Percentiles rank a stretch among this genome's conserved stretches.
These are phyloP conservation scores for Sphagnum contortum DNA, from an alignment of 225 moss, liverwort and hornwort species.

Conservation along the genomic window DNA sequence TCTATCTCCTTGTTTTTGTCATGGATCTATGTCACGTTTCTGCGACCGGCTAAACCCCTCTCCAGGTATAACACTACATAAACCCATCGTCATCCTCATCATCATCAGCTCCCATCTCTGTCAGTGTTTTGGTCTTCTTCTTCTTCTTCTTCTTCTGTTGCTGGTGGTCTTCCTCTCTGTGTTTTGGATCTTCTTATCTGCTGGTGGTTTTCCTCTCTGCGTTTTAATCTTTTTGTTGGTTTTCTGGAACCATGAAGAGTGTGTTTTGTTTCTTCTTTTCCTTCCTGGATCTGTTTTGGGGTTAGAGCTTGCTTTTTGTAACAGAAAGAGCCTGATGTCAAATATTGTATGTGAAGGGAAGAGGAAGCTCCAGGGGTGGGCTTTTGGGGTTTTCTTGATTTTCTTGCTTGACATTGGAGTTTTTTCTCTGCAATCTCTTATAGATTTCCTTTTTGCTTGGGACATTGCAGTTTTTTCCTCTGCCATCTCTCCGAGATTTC, in stretches of 20 bases:
- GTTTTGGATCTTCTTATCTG: too few species aligned
- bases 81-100: neutral
- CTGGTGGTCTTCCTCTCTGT: too few species aligned
- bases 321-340: too few species aligned
- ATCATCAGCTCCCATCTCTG: neutral
- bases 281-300: neutral
- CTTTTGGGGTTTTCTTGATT: neutral
- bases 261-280: too few species aligned
- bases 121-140: neutral
- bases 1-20: conserved; percentile 23
- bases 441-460: neutral
- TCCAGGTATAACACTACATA: conserved; percentile 11
- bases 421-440: neutral
- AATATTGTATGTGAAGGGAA: too few species aligned
- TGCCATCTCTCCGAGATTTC: neutral
- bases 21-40: conserved; percentile 48
- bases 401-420: neutral
- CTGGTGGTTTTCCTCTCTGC: too few species aligned
- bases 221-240: too few species aligned
- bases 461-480: neutral
- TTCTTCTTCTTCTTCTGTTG: neutral
- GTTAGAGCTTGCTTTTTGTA: neutral
- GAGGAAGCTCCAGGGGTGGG: too few species aligned
- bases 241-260: too few species aligned
- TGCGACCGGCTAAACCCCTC: conserved; percentile 52